Percentiles rank a stretch among this genome's conserved stretches.
Conservation (phyloP, 768 basidiomycete genomes). For the Clavulina sp. region DNA sequence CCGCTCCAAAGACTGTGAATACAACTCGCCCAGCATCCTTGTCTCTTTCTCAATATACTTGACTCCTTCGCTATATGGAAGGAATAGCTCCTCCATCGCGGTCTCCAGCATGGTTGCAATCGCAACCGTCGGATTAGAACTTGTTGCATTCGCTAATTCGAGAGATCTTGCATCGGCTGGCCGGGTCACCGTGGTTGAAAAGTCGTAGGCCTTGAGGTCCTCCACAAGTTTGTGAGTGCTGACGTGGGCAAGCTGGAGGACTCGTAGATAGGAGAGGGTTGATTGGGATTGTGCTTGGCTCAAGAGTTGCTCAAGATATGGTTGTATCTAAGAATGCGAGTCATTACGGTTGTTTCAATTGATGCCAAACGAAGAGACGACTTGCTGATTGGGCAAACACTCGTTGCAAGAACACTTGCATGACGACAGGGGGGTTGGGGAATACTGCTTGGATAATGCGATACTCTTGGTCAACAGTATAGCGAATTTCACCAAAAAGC, state of each 20-base stretch:
- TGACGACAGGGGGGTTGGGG: conserved; percentile 86
- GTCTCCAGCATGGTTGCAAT: conserved; percentile 80
- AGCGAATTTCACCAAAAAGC: conserved; percentile 72
- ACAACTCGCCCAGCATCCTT: conserved; percentile 63
- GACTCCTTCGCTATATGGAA: conserved; percentile 81
- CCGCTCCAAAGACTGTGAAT: conserved; percentile 42
- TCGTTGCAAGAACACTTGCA: conserved; percentile 94
- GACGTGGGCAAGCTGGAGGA: conserved; percentile 73
- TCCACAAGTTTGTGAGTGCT: conserved; percentile 68
- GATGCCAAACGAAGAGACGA: conserved; percentile 10
- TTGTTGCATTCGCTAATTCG: neutral
- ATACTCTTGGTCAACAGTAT: conserved; percentile 85
- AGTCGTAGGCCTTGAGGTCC: conserved; percentile 80
- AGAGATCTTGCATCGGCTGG: neutral
- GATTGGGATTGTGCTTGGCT: conserved; percentile 58
- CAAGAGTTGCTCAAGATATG: conserved; percentile 82
- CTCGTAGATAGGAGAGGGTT: conserved; percentile 77
- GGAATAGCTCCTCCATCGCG: conserved; percentile 90
- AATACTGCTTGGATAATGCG: conserved; percentile 99
- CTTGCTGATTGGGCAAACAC: conserved; percentile 94
- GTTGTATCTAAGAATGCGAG: conserved; percentile 58
- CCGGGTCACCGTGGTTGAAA: conserved; percentile 31
- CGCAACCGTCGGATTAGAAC: conserved; percentile 29
- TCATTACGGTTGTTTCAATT: neutral
- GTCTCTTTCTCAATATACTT: conserved; percentile 86